Base-by-base conservation (phyloP, 768 basidiomycete genomes). In the Suillus bovinus region DNA sequence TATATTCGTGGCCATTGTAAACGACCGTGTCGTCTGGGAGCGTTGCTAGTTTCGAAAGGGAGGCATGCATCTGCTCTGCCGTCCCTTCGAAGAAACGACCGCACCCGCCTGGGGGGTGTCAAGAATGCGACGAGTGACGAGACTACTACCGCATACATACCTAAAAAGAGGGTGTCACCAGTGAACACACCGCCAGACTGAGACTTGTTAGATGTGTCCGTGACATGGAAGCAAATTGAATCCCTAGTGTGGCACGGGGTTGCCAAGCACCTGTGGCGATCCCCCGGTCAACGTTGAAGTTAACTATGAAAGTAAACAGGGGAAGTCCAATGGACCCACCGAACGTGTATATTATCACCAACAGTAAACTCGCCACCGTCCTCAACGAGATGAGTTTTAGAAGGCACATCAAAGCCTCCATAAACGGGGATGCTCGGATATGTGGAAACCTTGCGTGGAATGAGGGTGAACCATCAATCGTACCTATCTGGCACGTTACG, bases 211-310 rank as follows among this genome's bases (percentile, higher is more conserved):
- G 84, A 75, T 27, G 72, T 66, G 24, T 79, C 73, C 36, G 89
- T 93, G 60, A 87, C 83, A 72, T 90, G 83, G 80, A 87, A 99
- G 80, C 92, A 97, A 68, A 96, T 96, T 17, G 96, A 97, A 76
- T 98, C 96, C 72, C 92, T 91, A 4, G 96, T 99, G 74, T 98
- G 96, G 76, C 94, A 96, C 1, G 94, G 93, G 1, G 93, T 95
- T 29, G 91, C 88, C 27, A 94, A 77, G 74, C 90, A 93, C 73
- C 92, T 91, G 63, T 16, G 27, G 22, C 54, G 24, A 9, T 50
- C 36, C 33, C 36, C 61, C 47, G n/a, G 33, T 67, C 60, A 68
- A 47, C 27, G 41, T 24, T 47, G n/a, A n/a, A n/a, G n/a, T n/a
- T 17, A 24, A 17, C 17, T 17, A 17, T 29, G 47, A 17, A 34